Evolutionary conservation across 2,329 filamentous ascomycete species (phyloP), one percentile per base, ranked within the genome.

Genomic region (Penicillium italicum): DNA sequence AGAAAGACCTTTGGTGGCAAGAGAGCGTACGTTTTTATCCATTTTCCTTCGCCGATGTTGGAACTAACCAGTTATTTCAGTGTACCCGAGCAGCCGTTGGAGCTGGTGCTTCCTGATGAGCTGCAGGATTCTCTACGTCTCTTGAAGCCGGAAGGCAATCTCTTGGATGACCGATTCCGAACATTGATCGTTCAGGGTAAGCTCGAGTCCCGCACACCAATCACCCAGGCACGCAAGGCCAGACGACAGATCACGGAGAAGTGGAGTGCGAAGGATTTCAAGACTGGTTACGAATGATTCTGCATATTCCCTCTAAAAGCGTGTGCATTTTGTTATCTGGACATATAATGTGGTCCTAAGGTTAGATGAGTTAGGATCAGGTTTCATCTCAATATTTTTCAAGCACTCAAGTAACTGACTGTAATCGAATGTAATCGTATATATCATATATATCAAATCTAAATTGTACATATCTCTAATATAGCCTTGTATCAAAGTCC

Each of bases 241-340:
- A 92, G 86, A 81, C 86, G 80, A 64, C 90, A 89, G 73, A 76
- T 86, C 49, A 96, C 91, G 7, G 94, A 97, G 83, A 99, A 97
- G 77, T 99, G 94, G 94, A 85, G 87, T 42, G 90, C 96, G 79
- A 99, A 99, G 81, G 94, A 99, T 72, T 99, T 96, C 75, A 82
- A 80, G 65, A 75, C 71, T 55, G 72, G 71, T 11, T 44, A 66
- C 45, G 57, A 64, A 20, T 66, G 53, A 58, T 64, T 59, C 57
- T 62, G 53, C 46, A 55, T 57, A 55, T 60, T 61, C 57, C 59
- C 57, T 63, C 53, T 51, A 58, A 57, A 63, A 65, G 58, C 37
- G 62, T 56, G 53, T 64, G 61, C 58, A 62, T 55, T 61, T 54
- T 54, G 22, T 54, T 41, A 37, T 51, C 30, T 56, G 57, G 59